phyloP scores from a whole-genome alignment of 768 basidiomycete genomes.

The Podaxis sp. region DNA sequence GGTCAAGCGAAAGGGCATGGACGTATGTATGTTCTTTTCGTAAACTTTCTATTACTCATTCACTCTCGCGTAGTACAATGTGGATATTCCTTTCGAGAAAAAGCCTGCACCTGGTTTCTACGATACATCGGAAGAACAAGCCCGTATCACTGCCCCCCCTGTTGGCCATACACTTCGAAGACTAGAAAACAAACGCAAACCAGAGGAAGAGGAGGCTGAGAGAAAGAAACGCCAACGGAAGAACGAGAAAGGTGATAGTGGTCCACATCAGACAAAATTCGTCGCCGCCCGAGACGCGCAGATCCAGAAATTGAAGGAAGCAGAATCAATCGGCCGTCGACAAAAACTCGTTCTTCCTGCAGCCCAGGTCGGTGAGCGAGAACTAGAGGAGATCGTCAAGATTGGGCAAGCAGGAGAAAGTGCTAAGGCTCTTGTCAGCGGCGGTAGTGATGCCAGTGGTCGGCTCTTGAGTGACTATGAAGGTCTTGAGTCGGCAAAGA shows the following conservation, averaged over 20 bases:
- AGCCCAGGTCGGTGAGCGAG: conserved; percentile 92
- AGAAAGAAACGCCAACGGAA: conserved; percentile 86
- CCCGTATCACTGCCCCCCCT: conserved; percentile 81
- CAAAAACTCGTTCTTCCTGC: conserved; percentile 80
- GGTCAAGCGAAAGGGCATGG: conserved; percentile 97
- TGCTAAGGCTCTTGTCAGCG: conserved; percentile 80
- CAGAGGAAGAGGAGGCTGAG: conserved; percentile 92
- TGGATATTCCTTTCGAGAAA: conserved; percentile 99
- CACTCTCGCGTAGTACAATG: conserved; percentile 70
- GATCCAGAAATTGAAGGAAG: conserved; percentile 97
- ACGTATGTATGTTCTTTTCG: conserved; percentile 51
- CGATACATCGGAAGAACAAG: conserved; percentile 92
- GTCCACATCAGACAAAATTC: conserved; percentile 86
- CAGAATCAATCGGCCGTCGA: conserved; percentile 89
- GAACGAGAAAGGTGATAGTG: conserved; percentile 61
- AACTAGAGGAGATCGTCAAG: conserved; percentile 98
- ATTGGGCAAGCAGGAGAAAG: conserved; percentile 92
- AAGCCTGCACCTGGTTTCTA: conserved; percentile 95
- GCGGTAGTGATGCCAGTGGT: conserved; percentile 83
- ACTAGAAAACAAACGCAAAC: conserved; percentile 94
- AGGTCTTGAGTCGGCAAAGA: conserved; percentile 80
- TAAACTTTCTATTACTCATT: conserved; percentile 10
- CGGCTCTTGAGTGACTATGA: conserved; percentile 91
- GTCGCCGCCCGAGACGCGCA: conserved; percentile 96
- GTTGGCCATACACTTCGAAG: conserved; percentile 89